Conservation (phyloP, 495 filamentous ascomycete species). For the Penicillium macrosclerotiorum region DNA sequence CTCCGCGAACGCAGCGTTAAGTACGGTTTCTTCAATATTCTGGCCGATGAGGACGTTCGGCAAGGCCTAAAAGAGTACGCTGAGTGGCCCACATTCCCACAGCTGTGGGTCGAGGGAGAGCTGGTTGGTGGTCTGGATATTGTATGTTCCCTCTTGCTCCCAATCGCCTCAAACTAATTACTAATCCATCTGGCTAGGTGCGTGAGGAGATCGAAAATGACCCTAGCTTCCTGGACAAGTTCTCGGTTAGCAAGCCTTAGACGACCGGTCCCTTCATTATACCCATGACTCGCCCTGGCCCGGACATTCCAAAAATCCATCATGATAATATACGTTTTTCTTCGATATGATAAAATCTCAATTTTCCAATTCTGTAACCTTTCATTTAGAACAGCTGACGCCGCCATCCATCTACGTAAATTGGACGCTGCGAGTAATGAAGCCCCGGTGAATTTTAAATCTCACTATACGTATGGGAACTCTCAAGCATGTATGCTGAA, state of each 20-base stretch:
- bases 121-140: constrained; percentile 94
- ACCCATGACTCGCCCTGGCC: constrained; percentile 18
- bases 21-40: constrained; percentile 98
- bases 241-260: constrained; percentile 45
- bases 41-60: constrained; percentile 95
- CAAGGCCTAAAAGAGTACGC: constrained; percentile 94
- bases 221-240: constrained; percentile 73
- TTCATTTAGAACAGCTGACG: not conserved
- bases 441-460: too few relatives aligned
- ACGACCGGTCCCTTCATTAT: constrained; percentile 16
- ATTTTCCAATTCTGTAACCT: not conserved
- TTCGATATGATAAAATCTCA: constrained; percentile 14
- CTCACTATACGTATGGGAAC: too few relatives aligned
- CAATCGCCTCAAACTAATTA: constrained; percentile 1
- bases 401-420: too few relatives aligned
- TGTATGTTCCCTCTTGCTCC: constrained; percentile 54
- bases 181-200: constrained; percentile 52
- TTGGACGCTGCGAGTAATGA: too few relatives aligned
- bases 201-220: constrained; percentile 74
- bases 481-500: too few relatives aligned
- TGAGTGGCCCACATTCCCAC: constrained; percentile 96
- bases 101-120: constrained; percentile 80
- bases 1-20: constrained; percentile 84
- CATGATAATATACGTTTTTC: constrained; percentile 24
- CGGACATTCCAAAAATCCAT: constrained; percentile 13